These are phyloP conservation scores for Spiraea crenata DNA, from an alignment of 331 rosid species.

Conservation along the genomic window DNA sequence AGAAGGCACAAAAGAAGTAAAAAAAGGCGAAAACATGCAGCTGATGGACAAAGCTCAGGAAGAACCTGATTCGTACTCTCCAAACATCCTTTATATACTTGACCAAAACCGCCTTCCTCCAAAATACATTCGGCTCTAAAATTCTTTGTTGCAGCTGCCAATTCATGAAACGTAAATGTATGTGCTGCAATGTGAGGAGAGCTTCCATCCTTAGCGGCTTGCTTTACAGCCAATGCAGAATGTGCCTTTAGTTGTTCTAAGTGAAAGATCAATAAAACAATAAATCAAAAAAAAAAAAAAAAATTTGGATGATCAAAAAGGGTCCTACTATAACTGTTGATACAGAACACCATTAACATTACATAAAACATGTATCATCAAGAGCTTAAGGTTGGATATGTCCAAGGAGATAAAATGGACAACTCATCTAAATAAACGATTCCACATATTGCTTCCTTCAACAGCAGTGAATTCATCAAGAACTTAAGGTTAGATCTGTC, in stretches of 20 bases:
- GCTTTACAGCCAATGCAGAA: slow-evolving; percentile 15
- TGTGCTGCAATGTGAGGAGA: slow-evolving; percentile 43
- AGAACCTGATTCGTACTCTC: slow-evolving; percentile 39
- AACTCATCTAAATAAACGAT: neutral
- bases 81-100: slow-evolving; percentile 41
- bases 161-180: slow-evolving; percentile 39
- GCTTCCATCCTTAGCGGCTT: slow-evolving; percentile 17
- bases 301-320: neutral
- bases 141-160: slow-evolving; percentile 42
- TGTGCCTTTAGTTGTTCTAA: slow-evolving; percentile 27
- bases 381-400: neutral
- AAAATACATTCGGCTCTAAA: slow-evolving; percentile 41
- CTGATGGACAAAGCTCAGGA: neutral
- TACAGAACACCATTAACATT: neutral
- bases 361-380: neutral
- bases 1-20: neutral
- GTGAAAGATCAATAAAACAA: neutral
- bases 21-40: neutral
- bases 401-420: neutral
- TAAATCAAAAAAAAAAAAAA: neutral
- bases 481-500: neutral
- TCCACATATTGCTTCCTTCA: slow-evolving; percentile 2
- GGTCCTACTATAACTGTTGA: neutral
- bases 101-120: slow-evolving; percentile 49
- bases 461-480: neutral